These are phyloP conservation scores for Zelopaecilomyces penicillatus DNA, from an alignment of 2,329 filamentous ascomycete genomes.

Conservation along the genomic window DNA sequence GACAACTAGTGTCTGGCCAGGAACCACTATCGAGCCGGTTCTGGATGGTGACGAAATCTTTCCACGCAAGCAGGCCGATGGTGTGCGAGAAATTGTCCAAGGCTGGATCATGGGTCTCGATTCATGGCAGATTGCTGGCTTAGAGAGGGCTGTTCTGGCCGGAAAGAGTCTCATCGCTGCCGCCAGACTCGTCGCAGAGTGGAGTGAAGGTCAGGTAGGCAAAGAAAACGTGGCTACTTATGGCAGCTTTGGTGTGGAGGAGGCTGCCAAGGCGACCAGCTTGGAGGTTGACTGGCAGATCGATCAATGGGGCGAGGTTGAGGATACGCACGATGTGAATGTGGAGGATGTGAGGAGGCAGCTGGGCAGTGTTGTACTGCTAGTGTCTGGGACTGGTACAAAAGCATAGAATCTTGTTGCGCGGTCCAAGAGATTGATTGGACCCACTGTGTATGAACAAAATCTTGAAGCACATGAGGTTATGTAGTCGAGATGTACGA, in stretches of 20 bases:
- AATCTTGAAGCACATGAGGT: no score
- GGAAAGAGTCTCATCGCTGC: conserved; percentile 80
- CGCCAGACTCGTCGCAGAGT: conserved; percentile 71
- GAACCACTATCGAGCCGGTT: conserved; percentile 68
- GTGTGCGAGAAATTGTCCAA: conserved; percentile 67
- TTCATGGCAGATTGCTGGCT: conserved; percentile 73
- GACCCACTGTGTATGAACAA: no score
- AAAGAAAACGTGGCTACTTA: conserved; percentile 29
- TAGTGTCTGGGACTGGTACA: conserved; percentile 56
- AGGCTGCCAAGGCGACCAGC: conserved; percentile 69
- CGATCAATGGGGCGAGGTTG: conserved; percentile 87
- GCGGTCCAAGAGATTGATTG: no score
- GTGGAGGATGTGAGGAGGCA: conserved; percentile 83
- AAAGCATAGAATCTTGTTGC: conserved; percentile 9
- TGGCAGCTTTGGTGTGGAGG: conserved; percentile 64
- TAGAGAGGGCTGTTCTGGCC: conserved; percentile 77
- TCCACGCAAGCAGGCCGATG: conserved; percentile 62
- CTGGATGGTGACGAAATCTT: conserved; percentile 71
- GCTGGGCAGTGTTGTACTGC: conserved; percentile 74
- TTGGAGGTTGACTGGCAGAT: conserved; percentile 90
- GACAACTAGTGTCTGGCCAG: conserved; percentile 70
- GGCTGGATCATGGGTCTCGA: conserved; percentile 68
- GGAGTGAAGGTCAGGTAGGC: conserved; percentile 65
- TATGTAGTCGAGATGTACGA: no score
- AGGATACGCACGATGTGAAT: conserved; percentile 96